Conservation (phyloP, 2,329 filamentous ascomycete genomes). For the Phialemoniopsis sp. region DNA sequence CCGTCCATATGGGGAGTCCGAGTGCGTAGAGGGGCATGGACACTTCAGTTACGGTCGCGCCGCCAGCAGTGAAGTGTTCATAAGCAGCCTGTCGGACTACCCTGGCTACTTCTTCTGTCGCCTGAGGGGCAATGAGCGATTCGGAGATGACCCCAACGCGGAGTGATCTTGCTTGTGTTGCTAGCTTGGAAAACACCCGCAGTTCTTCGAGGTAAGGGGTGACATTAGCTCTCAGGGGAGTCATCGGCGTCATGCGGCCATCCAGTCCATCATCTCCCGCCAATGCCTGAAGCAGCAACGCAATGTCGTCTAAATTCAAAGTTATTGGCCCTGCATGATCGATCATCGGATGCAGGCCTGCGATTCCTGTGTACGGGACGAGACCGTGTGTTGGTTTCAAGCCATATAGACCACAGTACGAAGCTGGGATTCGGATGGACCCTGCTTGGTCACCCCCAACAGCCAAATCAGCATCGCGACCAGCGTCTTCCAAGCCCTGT, state of each 20-base stretch:
- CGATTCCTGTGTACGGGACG: constrained; percentile 44
- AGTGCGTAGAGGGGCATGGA: constrained; percentile 41
- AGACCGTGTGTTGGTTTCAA: constrained; percentile 44
- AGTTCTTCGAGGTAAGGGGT: constrained; percentile 24
- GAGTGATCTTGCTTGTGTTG: no score
- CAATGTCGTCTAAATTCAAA: constrained; percentile 32
- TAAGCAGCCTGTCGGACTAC: constrained; percentile 29
- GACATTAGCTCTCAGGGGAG: constrained; percentile 25
- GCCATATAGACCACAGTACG: constrained; percentile 27
- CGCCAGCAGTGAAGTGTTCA: constrained; percentile 30
- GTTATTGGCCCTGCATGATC: constrained; percentile 44
- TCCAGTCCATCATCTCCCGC: constrained; percentile 47
- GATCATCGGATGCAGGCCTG: constrained; percentile 29
- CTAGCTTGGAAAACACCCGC: constrained; percentile 11
- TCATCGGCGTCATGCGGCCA: constrained; percentile 29
- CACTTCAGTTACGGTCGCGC: constrained; percentile 37
- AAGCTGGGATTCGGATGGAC: constrained; percentile 14
- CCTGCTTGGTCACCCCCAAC: constrained; percentile 19
- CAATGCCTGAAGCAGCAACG: constrained; percentile 31
- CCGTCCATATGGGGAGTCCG: constrained; percentile 44
- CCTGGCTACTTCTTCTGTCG: constrained; percentile 29
- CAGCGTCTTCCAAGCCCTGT: no score
- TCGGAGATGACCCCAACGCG: constrained; percentile 42
- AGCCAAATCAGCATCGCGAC: no score
- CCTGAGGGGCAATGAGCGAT: constrained; percentile 29